Evolutionary conservation across 805 yeast genomes (phyloP).

Genomic region (Saccharomycopsis sp.): DNA sequence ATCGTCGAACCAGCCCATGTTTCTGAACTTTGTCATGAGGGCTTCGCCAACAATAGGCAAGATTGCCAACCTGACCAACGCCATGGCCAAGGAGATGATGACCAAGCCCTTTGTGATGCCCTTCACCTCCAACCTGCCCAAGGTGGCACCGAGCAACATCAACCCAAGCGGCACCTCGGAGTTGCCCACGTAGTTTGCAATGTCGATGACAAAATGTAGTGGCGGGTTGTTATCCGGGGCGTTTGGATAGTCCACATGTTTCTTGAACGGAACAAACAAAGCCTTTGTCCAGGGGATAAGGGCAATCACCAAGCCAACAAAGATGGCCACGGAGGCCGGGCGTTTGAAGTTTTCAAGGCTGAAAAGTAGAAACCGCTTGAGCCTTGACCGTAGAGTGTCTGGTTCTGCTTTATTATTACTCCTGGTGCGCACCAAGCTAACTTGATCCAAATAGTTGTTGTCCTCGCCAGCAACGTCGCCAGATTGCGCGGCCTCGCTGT

Average conservation of each 20-base stretch:
- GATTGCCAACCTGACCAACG: conserved; percentile 51
- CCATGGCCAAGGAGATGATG: conserved; percentile 52
- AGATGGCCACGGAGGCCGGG: conserved; percentile 67
- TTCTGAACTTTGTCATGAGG: conserved; percentile 52
- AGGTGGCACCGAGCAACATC: conserved; percentile 77
- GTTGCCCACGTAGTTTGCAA: conserved; percentile 66
- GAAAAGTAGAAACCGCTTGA: conserved; percentile 21
- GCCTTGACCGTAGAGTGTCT: conserved; percentile 1
- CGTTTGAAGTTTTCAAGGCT: conserved; percentile 48
- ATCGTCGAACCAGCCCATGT: conserved; percentile 44
- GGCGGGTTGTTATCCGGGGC: conserved; percentile 91
- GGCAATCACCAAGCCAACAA: conserved; percentile 54
- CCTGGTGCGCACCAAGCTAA: conserved; percentile 1
- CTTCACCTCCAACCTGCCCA: conserved; percentile 61
- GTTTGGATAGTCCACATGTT: conserved; percentile 36
- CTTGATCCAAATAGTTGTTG: not conserved
- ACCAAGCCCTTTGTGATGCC: conserved; percentile 58
- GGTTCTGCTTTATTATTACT: not conserved
- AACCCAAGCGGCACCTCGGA: conserved; percentile 91
- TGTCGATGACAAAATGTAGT: conserved; percentile 77
- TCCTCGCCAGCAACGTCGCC: not conserved
- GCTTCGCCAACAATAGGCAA: conserved; percentile 76
- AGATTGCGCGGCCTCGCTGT: conserved; percentile 8
- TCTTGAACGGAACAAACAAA: conserved; percentile 45
- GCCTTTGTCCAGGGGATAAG: conserved; percentile 88